Base-by-base conservation (phyloP, 768 basidiomycete species). In the Tylopilus felleus region DNA sequence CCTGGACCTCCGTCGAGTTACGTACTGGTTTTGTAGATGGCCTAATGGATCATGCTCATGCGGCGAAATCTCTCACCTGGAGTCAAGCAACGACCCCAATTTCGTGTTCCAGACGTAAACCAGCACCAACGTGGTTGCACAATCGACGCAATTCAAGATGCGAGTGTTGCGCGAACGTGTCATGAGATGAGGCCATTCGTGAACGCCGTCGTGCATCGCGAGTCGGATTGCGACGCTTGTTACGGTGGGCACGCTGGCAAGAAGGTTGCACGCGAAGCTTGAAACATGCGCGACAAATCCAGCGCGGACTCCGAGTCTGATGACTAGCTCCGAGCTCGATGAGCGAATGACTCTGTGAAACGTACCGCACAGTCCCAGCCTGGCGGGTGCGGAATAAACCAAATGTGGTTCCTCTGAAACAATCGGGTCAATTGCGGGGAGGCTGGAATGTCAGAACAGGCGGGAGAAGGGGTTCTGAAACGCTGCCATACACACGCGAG, bases 231-330 rank as follows among this genome's bases (percentile, higher is more conserved):
- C 33, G 2, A 13, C 16, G 35, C 35, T 36, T 36, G 6, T n/a
- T n/a, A n/a, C n/a, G n/a, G n/a, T 27, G 12, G 25, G n/a, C 9
- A n/a, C 22, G 27, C 27, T 14, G 14, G 47, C 35, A 40, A 21
- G 35, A 22, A 21, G 21, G 5, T 19, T 13, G 47, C 36, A 56
- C 40, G 53, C 31, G 48, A 36, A 17, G 19, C n/a, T 23, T 57
- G 53, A 49, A 57, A 57, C 56, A 31, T 56, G 14, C 41, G 23
- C 17, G 38, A 36, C 19, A 22, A 35, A 39, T 41, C 19, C 14
- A 41, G 36, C 23, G n/a, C 47, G 47, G 38, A 22, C 39, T 35
- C n/a, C 29, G 31, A 40, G 8, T n/a, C n/a, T n/a, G n/a, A n/a
- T 10, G 29, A 29, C 38, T 43, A 13, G 23, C 35, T 33, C 31